Percentiles rank a stretch among this genome's conserved stretches.
These are phyloP conservation scores for Tuber microsphaerosporum DNA, from an alignment of 495 filamentous ascomycete genomes.

Conservation along the genomic window DNA sequence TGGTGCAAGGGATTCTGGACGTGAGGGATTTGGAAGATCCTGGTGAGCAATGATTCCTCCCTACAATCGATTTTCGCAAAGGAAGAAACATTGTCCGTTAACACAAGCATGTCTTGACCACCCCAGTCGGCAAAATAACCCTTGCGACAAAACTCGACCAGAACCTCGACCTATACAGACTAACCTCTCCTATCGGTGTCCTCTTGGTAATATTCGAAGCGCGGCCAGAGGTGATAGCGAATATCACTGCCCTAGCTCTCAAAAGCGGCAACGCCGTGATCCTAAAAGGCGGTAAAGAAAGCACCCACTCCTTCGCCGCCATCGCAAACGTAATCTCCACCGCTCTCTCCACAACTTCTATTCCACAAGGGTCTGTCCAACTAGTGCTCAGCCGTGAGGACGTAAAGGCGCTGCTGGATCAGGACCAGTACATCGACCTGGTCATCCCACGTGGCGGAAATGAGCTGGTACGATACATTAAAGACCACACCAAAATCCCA, in stretches of 20 bases:
- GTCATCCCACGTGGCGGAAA: constrained; percentile 92
- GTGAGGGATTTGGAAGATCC: constrained; percentile 83
- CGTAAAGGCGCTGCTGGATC: constrained; percentile 71
- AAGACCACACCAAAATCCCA: constrained; percentile 83
- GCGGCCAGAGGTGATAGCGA: constrained; percentile 95
- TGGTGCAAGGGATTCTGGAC: constrained; percentile 90
- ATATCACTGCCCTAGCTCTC: constrained; percentile 92
- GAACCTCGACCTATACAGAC: constrained; percentile 71
- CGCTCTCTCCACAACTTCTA: constrained; percentile 65
- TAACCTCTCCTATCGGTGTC: constrained; percentile 90
- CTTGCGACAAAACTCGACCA: constrained; percentile 83
- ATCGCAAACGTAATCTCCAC: constrained; percentile 79
- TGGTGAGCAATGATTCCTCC: constrained; percentile 50
- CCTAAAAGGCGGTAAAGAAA: constrained; percentile 95
- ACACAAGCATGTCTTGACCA: constrained; percentile 2
- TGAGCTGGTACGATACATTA: constrained; percentile 84
- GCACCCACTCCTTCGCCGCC: constrained; percentile 80
- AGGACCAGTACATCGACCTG: constrained; percentile 83
- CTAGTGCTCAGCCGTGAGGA: constrained; percentile 86
- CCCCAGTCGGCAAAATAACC: constrained; percentile 72
- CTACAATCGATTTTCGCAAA: not conserved
- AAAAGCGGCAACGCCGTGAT: constrained; percentile 98
- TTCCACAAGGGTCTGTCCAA: constrained; percentile 81
- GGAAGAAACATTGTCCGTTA: constrained; percentile 9
- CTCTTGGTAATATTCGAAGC: constrained; percentile 97